Conservation (phyloP, 805 yeast species). For the Yarrowia osloensis region DNA sequence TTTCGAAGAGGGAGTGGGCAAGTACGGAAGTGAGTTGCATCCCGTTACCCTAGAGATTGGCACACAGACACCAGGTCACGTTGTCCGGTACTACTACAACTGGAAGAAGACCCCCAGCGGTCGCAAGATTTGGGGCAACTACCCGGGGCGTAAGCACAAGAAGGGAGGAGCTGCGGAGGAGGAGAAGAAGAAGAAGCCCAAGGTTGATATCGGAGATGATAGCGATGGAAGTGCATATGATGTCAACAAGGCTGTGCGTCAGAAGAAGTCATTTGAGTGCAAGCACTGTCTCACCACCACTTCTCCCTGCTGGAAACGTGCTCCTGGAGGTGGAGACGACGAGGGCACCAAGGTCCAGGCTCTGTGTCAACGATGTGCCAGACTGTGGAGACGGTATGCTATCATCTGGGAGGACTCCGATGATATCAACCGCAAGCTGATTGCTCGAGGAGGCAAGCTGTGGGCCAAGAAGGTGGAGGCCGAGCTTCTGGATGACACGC, state of each 20-base stretch:
- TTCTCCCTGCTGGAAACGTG: constrained; percentile 67
- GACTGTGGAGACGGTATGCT: constrained; percentile 88
- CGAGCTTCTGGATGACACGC: constrained; percentile 58
- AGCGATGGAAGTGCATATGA: constrained; percentile 76
- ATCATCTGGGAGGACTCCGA: constrained; percentile 80
- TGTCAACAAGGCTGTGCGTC: constrained; percentile 44
- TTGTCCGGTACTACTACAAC: constrained; percentile 82
- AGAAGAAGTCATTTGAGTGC: constrained; percentile 56
- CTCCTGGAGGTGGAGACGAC: constrained; percentile 57
- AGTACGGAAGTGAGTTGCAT: constrained; percentile 75
- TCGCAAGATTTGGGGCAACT: constrained; percentile 77
- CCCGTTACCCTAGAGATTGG: constrained; percentile 64
- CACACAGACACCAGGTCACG: constrained; percentile 62
- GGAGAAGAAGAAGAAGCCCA: constrained; percentile 36
- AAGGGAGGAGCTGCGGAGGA: constrained; percentile 46
- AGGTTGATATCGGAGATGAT: constrained; percentile 54
- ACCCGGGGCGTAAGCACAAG: constrained; percentile 67
- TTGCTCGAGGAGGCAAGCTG: constrained; percentile 50
- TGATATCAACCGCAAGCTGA: constrained; percentile 58
- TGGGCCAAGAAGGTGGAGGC: constrained; percentile 66
- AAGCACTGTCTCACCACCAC: constrained; percentile 64
- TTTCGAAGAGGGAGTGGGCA: constrained; percentile 74
- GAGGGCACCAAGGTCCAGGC: constrained; percentile 51
- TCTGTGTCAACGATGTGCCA: constrained; percentile 82
- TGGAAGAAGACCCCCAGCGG: constrained; percentile 90